Evolutionary conservation across 805 yeast genomes (phyloP).

Genomic region (Barnettozyma wickerhamii): DNA sequence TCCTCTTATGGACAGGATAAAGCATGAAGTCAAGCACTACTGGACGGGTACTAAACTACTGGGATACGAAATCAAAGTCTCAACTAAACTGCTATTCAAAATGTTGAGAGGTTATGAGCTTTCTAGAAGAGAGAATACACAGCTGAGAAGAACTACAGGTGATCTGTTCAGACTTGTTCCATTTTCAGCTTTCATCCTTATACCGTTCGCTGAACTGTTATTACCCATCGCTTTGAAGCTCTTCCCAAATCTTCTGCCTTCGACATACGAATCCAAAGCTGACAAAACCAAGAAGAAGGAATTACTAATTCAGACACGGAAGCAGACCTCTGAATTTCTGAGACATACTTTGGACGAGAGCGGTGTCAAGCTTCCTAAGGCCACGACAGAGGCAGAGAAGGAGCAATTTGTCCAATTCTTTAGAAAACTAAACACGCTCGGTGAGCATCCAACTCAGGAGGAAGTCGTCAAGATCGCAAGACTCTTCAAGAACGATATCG

Average conservation of each 20-base stretch:
- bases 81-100: conserved; percentile 74
- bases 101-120: conserved; percentile 87
- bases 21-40: conserved; percentile 86
- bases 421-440: conserved; percentile 59
- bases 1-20: conserved; percentile 76
- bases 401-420: conserved; percentile 76
- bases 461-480: conserved; percentile 81
- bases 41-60: conserved; percentile 95
- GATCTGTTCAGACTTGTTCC: conserved; percentile 90
- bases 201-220: conserved; percentile 92
- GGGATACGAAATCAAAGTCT: conserved; percentile 84
- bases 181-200: conserved; percentile 80
- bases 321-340: conserved; percentile 55
- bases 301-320: conserved; percentile 57
- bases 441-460: conserved; percentile 58
- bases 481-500: conserved; percentile 87
- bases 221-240: conserved; percentile 84
- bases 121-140: conserved; percentile 85
- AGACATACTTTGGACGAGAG: conserved; percentile 62
- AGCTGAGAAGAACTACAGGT: conserved; percentile 78
- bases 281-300: conserved; percentile 57
- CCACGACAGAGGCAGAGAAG: conserved; percentile 66
- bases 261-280: conserved; percentile 73
- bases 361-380: conserved; percentile 64
- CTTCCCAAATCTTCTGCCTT: conserved; percentile 93